A percentile compares a stretch with the other conserved stretches of the same genome.
Evolutionary conservation across 1,139 yeast species (phyloP).

Genomic region (Candida freyschussii): DNA sequence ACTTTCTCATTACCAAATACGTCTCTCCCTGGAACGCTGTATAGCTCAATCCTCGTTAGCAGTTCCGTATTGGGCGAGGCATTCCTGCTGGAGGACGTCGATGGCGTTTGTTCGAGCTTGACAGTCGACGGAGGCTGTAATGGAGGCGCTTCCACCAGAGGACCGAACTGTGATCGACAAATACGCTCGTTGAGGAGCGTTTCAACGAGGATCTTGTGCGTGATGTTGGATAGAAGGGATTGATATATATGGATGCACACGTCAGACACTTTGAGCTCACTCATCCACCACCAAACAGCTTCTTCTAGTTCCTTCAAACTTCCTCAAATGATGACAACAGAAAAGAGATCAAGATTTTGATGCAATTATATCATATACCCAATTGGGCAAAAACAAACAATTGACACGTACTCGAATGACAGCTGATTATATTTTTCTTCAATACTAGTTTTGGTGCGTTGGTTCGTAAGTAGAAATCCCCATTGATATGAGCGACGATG

Average conservation of each 20-base stretch:
- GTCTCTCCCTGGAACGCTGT: constrained; percentile 37
- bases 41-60: constrained; percentile 21
- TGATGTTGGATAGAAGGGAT: constrained; percentile 36
- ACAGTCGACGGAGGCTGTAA: constrained; percentile 16
- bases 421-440: too few species aligned
- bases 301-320: too few species aligned
- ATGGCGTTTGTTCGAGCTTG: constrained; percentile 24
- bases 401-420: too few species aligned
- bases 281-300: too few species aligned
- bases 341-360: too few species aligned
- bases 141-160: constrained; percentile 14
- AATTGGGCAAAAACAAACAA: too few species aligned
- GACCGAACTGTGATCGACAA: constrained; percentile 30
- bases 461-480: too few species aligned
- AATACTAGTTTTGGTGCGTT: too few species aligned
- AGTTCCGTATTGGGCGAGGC: constrained; percentile 22
- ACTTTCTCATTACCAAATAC: constrained; percentile 46
- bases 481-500: too few species aligned
- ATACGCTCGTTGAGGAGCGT: constrained; percentile 38
- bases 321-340: too few species aligned
- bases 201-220: constrained; percentile 38
- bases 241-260: constrained; percentile 29
- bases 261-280: constrained; percentile 16
- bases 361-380: too few species aligned
- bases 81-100: constrained; percentile 18